Conservation (phyloP, 306 rosid species). For the Citrullus amarus region DNA sequence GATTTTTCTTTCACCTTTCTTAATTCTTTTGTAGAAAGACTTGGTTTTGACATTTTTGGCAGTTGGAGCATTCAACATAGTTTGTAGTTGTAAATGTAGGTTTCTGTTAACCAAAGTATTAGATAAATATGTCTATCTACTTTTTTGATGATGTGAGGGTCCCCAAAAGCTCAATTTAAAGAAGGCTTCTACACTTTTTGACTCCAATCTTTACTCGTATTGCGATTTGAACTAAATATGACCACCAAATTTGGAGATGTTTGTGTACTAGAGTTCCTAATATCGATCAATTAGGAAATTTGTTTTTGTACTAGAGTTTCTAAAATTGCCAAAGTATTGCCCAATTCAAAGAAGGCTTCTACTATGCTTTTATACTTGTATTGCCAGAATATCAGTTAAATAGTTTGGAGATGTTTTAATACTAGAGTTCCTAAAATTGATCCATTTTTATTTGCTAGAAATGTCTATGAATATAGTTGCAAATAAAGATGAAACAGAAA, state of each 20-base stretch:
- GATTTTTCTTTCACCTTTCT: neutral
- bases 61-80: slow-evolving; percentile 11
- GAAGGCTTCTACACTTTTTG: neutral
- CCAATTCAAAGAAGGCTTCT: no score
- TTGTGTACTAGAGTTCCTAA: no score
- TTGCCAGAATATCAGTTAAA: no score
- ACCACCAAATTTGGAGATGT: neutral
- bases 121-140: neutral
- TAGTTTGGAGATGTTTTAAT: no score
- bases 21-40: neutral
- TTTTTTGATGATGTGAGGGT: neutral
- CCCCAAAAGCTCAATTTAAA: neutral
- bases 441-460: no score
- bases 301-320: no score
- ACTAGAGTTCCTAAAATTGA: no score
- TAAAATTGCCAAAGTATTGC: no score
- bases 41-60: slow-evolving; percentile 2
- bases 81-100: neutral
- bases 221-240: neutral
- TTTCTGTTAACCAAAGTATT: neutral
- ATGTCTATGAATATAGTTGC: no score
- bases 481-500: no score
- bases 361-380: no score
- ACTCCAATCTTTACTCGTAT: neutral
- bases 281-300: no score